Conservation (phyloP, 2,329 filamentous ascomycete genomes). For the Tolypocladium album region DNA sequence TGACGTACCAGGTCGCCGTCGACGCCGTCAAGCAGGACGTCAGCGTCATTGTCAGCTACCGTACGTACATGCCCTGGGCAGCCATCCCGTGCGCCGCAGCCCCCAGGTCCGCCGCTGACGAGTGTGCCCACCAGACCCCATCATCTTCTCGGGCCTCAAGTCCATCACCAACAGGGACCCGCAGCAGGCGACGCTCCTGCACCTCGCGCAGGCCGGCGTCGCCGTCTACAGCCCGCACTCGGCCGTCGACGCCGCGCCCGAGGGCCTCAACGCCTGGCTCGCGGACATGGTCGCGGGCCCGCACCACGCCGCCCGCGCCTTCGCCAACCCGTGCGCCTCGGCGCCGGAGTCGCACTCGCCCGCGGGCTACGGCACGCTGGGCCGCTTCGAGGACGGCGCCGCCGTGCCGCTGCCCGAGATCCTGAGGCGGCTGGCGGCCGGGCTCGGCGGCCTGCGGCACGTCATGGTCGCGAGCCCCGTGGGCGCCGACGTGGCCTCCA, state of each 20-base stretch:
- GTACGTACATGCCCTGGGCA: slow-evolving; percentile 30
- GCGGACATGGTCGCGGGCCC: slow-evolving; percentile 67
- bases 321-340: slow-evolving; percentile 32
- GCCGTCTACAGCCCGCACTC: slow-evolving; percentile 96
- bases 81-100: background rate
- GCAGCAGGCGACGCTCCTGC: slow-evolving; percentile 77
- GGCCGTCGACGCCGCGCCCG: slow-evolving; percentile 75
- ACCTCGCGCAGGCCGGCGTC: slow-evolving; percentile 74
- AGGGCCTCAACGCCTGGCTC: slow-evolving; percentile 89
- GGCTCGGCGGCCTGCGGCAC: slow-evolving; percentile 53
- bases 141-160: slow-evolving; percentile 92
- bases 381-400: slow-evolving; percentile 24
- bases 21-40: slow-evolving; percentile 73
- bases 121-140: slow-evolving; percentile 54
- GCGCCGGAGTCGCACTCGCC: slow-evolving; percentile 32
- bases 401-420: slow-evolving; percentile 31
- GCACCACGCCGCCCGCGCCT: slow-evolving; percentile 25
- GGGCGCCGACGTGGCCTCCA: slow-evolving; percentile 22
- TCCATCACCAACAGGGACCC: slow-evolving; percentile 73
- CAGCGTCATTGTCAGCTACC: slow-evolving; percentile 81
- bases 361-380: slow-evolving; percentile 41
- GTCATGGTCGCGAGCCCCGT: slow-evolving; percentile 43
- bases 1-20: slow-evolving; percentile 79
- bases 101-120: background rate
- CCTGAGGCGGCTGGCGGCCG: slow-evolving; percentile 46